A percentile compares a stretch with the other conserved stretches of the same genome.
phyloP scores from a whole-genome alignment of 192 early-diverging fungal genomes.

The Coemansia sp. region DNA sequence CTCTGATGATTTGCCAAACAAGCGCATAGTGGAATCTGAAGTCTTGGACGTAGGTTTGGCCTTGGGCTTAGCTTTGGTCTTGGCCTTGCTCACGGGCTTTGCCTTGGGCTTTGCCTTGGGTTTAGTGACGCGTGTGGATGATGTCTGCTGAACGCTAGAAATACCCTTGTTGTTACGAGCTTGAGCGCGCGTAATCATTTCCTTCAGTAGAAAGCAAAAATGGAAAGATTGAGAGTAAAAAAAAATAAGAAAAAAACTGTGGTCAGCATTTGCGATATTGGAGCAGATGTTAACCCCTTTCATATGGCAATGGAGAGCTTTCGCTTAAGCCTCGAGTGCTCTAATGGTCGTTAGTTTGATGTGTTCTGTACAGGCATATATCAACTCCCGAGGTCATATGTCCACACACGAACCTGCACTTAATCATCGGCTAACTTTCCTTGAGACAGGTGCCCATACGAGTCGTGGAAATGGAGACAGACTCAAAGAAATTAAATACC shows the following conservation, averaged over 20 bases:
- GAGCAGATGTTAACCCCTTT: not conserved
- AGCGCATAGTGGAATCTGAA: not conserved
- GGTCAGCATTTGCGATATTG: not conserved
- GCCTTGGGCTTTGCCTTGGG: not conserved
- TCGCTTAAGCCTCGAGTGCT: not conserved
- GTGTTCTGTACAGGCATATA: not conserved
- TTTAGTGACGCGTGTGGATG: not conserved
- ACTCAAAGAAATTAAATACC: not conserved
- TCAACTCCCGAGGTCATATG: not conserved
- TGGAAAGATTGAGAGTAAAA: not conserved
- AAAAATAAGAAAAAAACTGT: not conserved
- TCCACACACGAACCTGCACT: not conserved
- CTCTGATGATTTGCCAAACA: not conserved
- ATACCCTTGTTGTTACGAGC: not conserved
- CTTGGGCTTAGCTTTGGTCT: not conserved
- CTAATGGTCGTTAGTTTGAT: not conserved
- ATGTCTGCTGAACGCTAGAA: not conserved
- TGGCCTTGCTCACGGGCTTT: not conserved
- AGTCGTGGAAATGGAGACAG: not conserved
- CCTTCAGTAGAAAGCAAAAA: not conserved
- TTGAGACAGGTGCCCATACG: not conserved
- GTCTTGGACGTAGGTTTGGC: not conserved
- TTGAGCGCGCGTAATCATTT: slow-evolving; percentile 1
- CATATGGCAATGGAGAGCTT: not conserved
- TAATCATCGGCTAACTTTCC: not conserved